phyloP scores from a whole-genome alignment of 805 yeast species.

The Lipomyces mesembrius region DNA sequence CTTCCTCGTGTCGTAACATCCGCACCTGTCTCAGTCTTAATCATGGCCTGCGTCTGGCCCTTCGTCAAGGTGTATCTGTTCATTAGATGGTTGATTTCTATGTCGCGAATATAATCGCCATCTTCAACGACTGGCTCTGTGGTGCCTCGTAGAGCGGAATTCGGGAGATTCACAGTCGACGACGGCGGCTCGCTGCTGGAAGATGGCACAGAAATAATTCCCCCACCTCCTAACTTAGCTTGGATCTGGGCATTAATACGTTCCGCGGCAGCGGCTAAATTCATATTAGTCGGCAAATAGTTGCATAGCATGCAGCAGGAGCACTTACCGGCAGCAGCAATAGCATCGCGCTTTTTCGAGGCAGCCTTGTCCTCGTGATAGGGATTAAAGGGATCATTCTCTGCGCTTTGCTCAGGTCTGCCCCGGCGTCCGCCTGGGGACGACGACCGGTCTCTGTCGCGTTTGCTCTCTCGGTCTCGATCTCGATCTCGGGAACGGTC shows the following conservation, averaged over 20 bases:
- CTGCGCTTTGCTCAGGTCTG: neutral
- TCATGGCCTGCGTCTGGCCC: conserved; percentile 43
- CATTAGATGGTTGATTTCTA: conserved; percentile 46
- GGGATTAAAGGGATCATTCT: neutral
- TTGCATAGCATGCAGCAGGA: conserved; percentile 12
- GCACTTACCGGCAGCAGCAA: conserved; percentile 40
- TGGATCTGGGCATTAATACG: conserved; percentile 44
- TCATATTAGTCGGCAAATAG: conserved; percentile 7
- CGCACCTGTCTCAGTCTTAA: conserved; percentile 44
- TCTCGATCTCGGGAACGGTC: conserved; percentile 26
- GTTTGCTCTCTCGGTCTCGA: conserved; percentile 29
- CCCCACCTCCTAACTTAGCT: conserved; percentile 19
- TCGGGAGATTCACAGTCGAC: conserved; percentile 3
- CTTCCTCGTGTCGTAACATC: conserved; percentile 45
- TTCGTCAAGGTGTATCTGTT: conserved; percentile 48
- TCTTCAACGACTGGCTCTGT: conserved; percentile 24
- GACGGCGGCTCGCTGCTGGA: neutral
- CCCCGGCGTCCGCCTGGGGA: conserved; percentile 22
- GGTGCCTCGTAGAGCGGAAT: conserved; percentile 2
- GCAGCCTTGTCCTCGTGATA: conserved; percentile 19
- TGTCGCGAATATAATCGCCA: conserved; percentile 38
- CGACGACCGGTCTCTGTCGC: conserved; percentile 30
- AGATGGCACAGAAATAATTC: conserved; percentile 7
- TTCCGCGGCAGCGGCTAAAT: conserved; percentile 45
- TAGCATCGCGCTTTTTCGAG: conserved; percentile 39